phyloP scores from a whole-genome alignment of 2,329 filamentous ascomycete species.

The Aspergillus brunneoviolaceus region DNA sequence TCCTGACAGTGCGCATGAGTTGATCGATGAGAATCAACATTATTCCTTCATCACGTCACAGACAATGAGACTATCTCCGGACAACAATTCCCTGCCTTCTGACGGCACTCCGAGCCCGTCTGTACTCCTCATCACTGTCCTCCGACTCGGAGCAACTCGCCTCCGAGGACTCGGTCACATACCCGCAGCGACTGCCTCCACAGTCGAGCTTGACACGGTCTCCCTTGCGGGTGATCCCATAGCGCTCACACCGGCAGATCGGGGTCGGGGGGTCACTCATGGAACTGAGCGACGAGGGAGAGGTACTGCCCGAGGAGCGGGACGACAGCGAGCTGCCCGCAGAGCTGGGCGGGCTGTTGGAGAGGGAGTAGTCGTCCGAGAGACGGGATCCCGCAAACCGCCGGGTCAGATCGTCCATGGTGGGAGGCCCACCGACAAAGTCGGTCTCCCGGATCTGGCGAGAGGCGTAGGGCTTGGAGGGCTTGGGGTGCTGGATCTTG shows the following conservation, averaged over 20 bases:
- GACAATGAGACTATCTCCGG: conserved; percentile 31
- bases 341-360: conserved; percentile 72
- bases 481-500: conserved; percentile 88
- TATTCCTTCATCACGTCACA: neutral
- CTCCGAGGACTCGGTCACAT: conserved; percentile 62
- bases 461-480: conserved; percentile 81
- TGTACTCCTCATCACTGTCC: conserved; percentile 40
- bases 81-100: conserved; percentile 42
- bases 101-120: conserved; percentile 34
- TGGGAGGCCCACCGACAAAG: conserved; percentile 60
- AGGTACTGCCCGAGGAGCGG: conserved; percentile 61
- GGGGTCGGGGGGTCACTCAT: conserved; percentile 59
- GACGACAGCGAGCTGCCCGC: conserved; percentile 67
- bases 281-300: conserved; percentile 60
- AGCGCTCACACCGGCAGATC: conserved; percentile 90
- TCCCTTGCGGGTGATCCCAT: conserved; percentile 90
- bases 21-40: neutral
- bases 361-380: conserved; percentile 69
- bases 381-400: conserved; percentile 73
- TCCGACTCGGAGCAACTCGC: conserved; percentile 65
- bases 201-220: conserved; percentile 96
- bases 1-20: neutral
- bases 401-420: conserved; percentile 74
- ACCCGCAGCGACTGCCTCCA: conserved; percentile 83
- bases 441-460: conserved; percentile 81